These are phyloP conservation scores for Harringtonia lauricola DNA, from an alignment of 2,329 filamentous ascomycete species.

Conservation along the genomic window DNA sequence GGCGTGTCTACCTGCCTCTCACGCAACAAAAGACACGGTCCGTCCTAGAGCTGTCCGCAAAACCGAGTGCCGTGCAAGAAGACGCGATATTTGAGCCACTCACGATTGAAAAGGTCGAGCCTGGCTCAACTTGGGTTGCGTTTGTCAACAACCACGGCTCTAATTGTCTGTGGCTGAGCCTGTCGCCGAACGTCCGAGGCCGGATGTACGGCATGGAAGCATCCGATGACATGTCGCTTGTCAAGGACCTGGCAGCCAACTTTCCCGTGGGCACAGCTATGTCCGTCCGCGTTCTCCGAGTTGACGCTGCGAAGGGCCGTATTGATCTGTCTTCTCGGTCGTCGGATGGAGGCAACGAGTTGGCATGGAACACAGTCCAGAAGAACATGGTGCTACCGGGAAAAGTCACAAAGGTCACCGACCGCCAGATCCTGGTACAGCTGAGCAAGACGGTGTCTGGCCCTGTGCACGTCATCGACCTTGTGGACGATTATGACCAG, in stretches of 20 bases:
- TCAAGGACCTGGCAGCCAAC: slow-evolving; percentile 64
- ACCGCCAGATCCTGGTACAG: slow-evolving; percentile 75
- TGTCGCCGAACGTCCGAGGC: slow-evolving; percentile 80
- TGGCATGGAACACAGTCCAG: slow-evolving; percentile 62
- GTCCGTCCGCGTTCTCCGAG: slow-evolving; percentile 63
- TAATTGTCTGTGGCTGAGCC: slow-evolving; percentile 77
- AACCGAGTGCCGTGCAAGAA: slow-evolving; percentile 51
- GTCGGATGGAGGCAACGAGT: slow-evolving; percentile 37
- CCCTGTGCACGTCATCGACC: slow-evolving; percentile 69
- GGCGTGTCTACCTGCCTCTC: slow-evolving; percentile 84
- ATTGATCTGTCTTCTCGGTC: slow-evolving; percentile 75
- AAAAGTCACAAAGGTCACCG: slow-evolving; percentile 74
- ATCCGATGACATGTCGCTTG: slow-evolving; percentile 71
- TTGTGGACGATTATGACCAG: slow-evolving; percentile 77
- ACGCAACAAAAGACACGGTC: slow-evolving; percentile 73
- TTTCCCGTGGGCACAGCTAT: slow-evolving; percentile 89
- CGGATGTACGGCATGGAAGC: slow-evolving; percentile 74
- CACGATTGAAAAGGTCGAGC: slow-evolving; percentile 59
- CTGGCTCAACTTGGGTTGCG: slow-evolving; percentile 62
- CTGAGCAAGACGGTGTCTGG: slow-evolving; percentile 72
- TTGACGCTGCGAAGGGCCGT: slow-evolving; percentile 62
- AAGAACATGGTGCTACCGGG: slow-evolving; percentile 73
- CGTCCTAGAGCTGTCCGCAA: slow-evolving; percentile 80
- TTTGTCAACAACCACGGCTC: slow-evolving; percentile 85
- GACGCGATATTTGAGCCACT: slow-evolving; percentile 35